Evolutionary conservation across 495 filamentous ascomycete species (phyloP), one percentile per base, ranked within the genome.

Genomic region (Jackrogersella multiformis): DNA sequence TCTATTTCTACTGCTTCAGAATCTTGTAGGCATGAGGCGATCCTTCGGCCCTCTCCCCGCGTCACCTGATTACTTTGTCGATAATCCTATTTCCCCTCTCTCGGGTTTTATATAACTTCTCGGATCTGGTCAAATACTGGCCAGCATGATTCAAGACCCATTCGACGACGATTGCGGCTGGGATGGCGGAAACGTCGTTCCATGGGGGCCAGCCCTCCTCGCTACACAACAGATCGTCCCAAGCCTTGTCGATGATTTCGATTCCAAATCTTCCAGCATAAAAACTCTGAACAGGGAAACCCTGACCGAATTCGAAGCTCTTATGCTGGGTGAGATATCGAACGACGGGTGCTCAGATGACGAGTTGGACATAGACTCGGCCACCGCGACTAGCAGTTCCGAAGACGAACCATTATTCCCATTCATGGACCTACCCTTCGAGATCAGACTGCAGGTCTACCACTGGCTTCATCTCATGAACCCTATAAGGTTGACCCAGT

Each of bases 381-480:
- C n/a, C 56, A 30, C 77, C 71, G 10, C 77, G 75, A 55, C 81
- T 24, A 34, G 21, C 46, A 63, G 45, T 45, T 32, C 52, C 48
- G 42, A 52, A 2, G 35, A 32, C 12, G 52, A 39, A 1, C 16
- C 30, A 6, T 54, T 26, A 54, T 71, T 67, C 41, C 57, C 55
- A 24, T 70, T 78, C 56, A 64, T 78, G 42, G 67, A 72, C 10
- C 53, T 79, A 2, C 77, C 78, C 5, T 52, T 72, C 28, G 77
- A 79, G 52, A 72, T 77, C 39, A 69, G 78, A 21, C 62, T 73
- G 18, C 67, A 73, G 48, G 74, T 80, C 49, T 80, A 79, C 63
- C 46, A 45, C 56, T 74, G 66, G 67, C 34, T 76, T 2, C 70
- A 76, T 58, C 59, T 72, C 10, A 72, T 68, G 64, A 68, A 49